Base-by-base conservation (phyloP, 495 filamentous ascomycete species). In the Xylaria scruposa region DNA sequence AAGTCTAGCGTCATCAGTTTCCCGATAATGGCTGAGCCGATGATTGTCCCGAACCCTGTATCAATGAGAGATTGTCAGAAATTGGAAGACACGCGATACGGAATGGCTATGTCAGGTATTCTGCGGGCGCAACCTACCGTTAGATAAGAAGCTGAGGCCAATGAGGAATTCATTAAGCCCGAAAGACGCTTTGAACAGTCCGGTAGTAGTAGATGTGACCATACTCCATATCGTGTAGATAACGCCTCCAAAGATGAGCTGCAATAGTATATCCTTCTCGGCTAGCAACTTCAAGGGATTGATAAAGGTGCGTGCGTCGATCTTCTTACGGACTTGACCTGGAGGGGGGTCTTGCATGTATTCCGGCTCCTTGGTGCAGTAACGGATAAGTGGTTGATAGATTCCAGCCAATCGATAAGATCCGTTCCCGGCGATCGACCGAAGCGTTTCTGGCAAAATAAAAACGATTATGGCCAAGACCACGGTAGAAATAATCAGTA, bases 1-100 rank as follows among this genome's bases (percentile, higher is more conserved):
- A 51, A 51, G 47, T 51, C 47, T 21, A 51, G 17, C 47, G 47
- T 51, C 47, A 51, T 51, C 47, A 51, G n/a, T 21, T 51, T 51
- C 8, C 47, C 47, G 15, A 51, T 51, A 21, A 51, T 51, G 19
- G 47, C 47, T 21, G 47, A 51, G 17, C 47, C 47, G n/a, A 51
- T 51, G 47, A 51, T 51, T 19, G 47, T 51, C 8, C 47, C 47
- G 6, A 21, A 8, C 0, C 47, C 47, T 51, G 17, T 4, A 51
- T 19, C 5, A 19, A 42, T 12, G 38, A 42, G 3, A 42, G 47
- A 51, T 51, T 7, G 47, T 51, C 1, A 51, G 47, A 21, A 51
- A 19, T 51, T 1, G 15, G 8, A 7, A 6, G 17, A 19, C 17
- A 21, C 2, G 2, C 47, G 47, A 42, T 42, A 2, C 38, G 12